phyloP scores from a whole-genome alignment of 2,329 filamentous ascomycete species.

The Cladosporium oxysporum region DNA sequence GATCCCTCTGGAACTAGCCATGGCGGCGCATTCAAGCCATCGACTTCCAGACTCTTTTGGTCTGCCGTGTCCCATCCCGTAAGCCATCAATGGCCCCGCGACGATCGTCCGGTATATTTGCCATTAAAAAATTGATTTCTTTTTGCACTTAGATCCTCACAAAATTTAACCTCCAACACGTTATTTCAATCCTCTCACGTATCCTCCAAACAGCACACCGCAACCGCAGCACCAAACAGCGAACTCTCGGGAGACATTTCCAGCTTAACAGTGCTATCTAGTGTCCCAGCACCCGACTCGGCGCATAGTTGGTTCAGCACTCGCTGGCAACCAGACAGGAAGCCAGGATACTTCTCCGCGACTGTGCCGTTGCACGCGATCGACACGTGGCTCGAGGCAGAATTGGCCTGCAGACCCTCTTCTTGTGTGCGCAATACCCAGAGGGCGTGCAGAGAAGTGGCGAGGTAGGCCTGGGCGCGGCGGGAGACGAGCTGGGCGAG shows the following conservation, averaged over 20 bases:
- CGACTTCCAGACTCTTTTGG: neutral
- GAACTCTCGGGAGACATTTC: constrained; percentile 73
- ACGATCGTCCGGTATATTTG: neutral
- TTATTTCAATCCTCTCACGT: neutral
- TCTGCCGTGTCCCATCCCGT: neutral
- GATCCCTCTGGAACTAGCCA: neutral
- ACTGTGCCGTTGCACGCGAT: constrained; percentile 80
- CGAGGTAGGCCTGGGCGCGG: constrained; percentile 63
- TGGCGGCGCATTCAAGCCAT: neutral
- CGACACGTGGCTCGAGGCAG: constrained; percentile 41
- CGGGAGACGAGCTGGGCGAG: constrained; percentile 57
- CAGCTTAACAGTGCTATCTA: constrained; percentile 54
- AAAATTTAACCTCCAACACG: neutral
- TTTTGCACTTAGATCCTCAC: neutral
- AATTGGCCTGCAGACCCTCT: constrained; percentile 43
- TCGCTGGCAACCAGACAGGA: constrained; percentile 61
- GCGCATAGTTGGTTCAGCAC: constrained; percentile 61
- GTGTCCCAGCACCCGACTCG: constrained; percentile 42
- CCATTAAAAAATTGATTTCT: neutral
- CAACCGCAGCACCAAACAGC: constrained; percentile 73
- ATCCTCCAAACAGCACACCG: constrained; percentile 42
- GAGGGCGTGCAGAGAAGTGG: constrained; percentile 63
- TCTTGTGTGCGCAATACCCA: constrained; percentile 55
- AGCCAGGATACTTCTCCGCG: constrained; percentile 74
- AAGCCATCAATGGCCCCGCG: neutral